Percentiles rank a stretch among this genome's conserved stretches.
phyloP scores from a whole-genome alignment of 169 alveolate genomes.

The Cryptosporidium xiaoi region DNA sequence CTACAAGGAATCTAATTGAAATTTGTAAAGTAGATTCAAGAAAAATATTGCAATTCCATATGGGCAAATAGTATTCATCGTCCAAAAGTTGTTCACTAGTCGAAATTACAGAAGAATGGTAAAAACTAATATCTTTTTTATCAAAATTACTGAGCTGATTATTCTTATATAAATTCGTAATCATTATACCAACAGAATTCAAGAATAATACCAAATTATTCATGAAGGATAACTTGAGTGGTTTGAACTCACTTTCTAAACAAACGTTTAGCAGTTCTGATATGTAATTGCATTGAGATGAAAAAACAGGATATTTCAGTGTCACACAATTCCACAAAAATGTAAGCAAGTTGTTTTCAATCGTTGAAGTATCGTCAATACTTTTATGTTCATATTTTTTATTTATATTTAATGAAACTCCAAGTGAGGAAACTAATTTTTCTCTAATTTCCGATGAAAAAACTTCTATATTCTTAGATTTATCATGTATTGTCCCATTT shows the following conservation, averaged over 20 bases:
- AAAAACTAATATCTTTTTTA: constrained; percentile 21
- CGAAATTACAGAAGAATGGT: constrained; percentile 29
- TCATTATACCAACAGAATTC: constrained; percentile 41
- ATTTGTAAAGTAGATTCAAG: constrained; percentile 26
- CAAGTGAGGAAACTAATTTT: constrained; percentile 28
- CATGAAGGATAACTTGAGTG: constrained; percentile 26
- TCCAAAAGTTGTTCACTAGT: constrained; percentile 56
- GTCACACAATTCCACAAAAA: constrained; percentile 68
- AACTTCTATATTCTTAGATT: constrained; percentile 11
- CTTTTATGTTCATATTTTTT: background rate
- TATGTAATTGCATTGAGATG: background rate
- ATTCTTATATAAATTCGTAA: constrained; percentile 15
- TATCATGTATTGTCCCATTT: background rate
- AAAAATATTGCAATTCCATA: constrained; percentile 47
- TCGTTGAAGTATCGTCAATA: background rate
- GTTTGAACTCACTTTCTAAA: constrained; percentile 1
- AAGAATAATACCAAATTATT: constrained; percentile 25
- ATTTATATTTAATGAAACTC: background rate
- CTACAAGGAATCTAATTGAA: constrained; percentile 39
- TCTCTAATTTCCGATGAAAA: constrained; percentile 33
- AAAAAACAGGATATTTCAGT: constrained; percentile 41
- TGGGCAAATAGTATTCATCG: constrained; percentile 17
- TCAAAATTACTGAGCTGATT: background rate
- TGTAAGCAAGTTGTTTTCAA: constrained; percentile 11
- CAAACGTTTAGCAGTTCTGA: constrained; percentile 6